phyloP scores from a whole-genome alignment of 2,329 filamentous ascomycete species.

The Penicillium sp. region DNA sequence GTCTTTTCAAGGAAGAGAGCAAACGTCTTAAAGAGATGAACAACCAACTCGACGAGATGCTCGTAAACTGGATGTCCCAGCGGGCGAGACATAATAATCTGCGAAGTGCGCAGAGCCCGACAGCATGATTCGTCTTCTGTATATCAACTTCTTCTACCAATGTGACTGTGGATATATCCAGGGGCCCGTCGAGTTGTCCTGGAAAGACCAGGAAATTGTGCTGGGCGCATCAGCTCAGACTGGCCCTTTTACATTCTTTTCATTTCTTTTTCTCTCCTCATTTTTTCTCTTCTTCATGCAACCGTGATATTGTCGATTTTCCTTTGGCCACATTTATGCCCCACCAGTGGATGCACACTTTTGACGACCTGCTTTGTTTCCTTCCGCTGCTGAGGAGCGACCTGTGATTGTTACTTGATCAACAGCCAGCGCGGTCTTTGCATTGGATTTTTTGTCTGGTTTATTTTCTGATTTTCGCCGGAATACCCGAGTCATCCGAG shows the following conservation, averaged over 20 bases:
- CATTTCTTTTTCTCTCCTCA: slow-evolving; percentile 19
- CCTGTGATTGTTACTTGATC: slow-evolving; percentile 15
- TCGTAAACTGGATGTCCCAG: slow-evolving; percentile 74
- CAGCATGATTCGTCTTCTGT: slow-evolving; percentile 22
- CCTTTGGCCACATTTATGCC: slow-evolving; percentile 12
- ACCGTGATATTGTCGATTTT: slow-evolving; percentile 11
- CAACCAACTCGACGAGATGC: slow-evolving; percentile 83
- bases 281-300: slow-evolving; percentile 1
- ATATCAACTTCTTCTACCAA: slow-evolving; percentile 15
- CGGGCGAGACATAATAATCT: slow-evolving; percentile 29
- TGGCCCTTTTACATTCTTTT: slow-evolving; percentile 19
- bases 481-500: slow-evolving; percentile 36
- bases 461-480: slow-evolving; percentile 22
- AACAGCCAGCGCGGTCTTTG: slow-evolving; percentile 14
- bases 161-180: slow-evolving; percentile 21
- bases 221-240: slow-evolving; percentile 26
- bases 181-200: slow-evolving; percentile 3
- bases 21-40: slow-evolving; percentile 85
- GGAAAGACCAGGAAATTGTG: slow-evolving; percentile 19
- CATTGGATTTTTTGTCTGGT: slow-evolving; percentile 14
- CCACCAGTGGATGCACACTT: slow-evolving; percentile 9
- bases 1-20: slow-evolving; percentile 84
- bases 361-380: slow-evolving; percentile 1
- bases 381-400: slow-evolving; percentile 9
- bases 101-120: slow-evolving; percentile 24